Evolutionary conservation across 192 early-diverging fungal species (phyloP).

Genomic region (Haplosporangium gracile): DNA sequence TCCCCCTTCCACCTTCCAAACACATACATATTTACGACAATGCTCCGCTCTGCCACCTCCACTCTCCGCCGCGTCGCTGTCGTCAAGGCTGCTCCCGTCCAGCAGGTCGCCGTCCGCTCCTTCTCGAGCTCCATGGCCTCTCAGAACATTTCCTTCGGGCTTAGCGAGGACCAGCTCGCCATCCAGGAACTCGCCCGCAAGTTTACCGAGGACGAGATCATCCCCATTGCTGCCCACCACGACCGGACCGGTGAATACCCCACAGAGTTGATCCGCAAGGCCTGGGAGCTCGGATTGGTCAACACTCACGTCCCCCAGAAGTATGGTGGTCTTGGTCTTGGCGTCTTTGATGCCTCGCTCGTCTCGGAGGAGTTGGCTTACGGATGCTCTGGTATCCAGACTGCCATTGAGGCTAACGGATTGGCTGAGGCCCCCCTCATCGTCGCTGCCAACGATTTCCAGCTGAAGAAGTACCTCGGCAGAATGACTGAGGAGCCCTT

Average conservation of each 20-base stretch:
- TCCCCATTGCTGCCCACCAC: slow-evolving; percentile 92
- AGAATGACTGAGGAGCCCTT: slow-evolving; percentile 96
- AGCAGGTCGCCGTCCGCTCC: slow-evolving; percentile 43
- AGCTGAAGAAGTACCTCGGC: slow-evolving; percentile 98
- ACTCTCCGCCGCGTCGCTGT: slow-evolving; percentile 36
- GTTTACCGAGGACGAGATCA: slow-evolving; percentile 91
- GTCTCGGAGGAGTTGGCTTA: slow-evolving; percentile 94
- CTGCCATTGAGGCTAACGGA: slow-evolving; percentile 97
- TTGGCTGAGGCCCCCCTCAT: slow-evolving; percentile 93
- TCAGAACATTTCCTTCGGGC: slow-evolving; percentile 69
- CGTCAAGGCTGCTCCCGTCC: slow-evolving; percentile 27
- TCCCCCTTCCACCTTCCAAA: background rate
- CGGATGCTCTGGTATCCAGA: slow-evolving; percentile 96
- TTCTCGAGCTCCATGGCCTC: slow-evolving; percentile 46
- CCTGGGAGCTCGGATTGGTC: slow-evolving; percentile 94
- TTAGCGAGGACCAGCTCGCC: slow-evolving; percentile 86
- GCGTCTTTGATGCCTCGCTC: slow-evolving; percentile 88
- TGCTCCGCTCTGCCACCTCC: slow-evolving; percentile 49
- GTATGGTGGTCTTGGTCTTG: slow-evolving; percentile 91
- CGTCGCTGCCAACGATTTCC: slow-evolving; percentile 87
- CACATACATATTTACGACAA: slow-evolving; percentile 7
- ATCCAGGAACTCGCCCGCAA: slow-evolving; percentile 92
- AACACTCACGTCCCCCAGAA: slow-evolving; percentile 90
- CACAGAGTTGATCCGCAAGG: slow-evolving; percentile 82
- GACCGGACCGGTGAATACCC: slow-evolving; percentile 97